Evolutionary conservation across 768 basidiomycete genomes (phyloP).

Genomic region (Rossbeevera mucosa): DNA sequence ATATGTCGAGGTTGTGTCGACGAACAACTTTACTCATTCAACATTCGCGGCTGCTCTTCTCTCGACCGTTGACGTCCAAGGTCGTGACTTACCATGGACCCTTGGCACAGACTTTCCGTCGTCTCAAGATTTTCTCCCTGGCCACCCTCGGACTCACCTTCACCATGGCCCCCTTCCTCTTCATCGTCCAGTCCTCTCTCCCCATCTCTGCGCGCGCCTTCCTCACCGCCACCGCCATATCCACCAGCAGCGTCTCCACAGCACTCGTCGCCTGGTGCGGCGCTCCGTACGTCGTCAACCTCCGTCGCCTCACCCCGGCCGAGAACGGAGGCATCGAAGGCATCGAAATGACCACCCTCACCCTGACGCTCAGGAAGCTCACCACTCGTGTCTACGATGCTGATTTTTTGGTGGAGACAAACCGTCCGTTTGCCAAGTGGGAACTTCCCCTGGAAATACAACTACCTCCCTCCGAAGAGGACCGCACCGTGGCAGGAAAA

Average conservation of each 20-base stretch:
- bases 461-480: conserved; percentile 36
- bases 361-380: conserved; percentile 53
- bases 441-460: conserved; percentile 53
- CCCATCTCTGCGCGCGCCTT: conserved; percentile 64
- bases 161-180: conserved; percentile 73
- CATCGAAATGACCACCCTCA: conserved; percentile 67
- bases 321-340: conserved; percentile 44
- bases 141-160: conserved; percentile 67
- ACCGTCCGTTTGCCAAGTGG: conserved; percentile 76
- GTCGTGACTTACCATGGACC: conserved; percentile 61
- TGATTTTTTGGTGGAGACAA: conserved; percentile 61
- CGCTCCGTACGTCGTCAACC: conserved; percentile 64
- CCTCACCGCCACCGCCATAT: conserved; percentile 65
- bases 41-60: no score
- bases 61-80: neutral
- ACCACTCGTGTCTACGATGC: conserved; percentile 74
- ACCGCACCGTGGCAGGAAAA: conserved; percentile 28
- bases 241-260: conserved; percentile 71
- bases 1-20: no score
- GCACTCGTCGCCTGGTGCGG: conserved; percentile 68
- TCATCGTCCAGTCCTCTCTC: conserved; percentile 73
- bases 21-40: conserved; percentile 3
- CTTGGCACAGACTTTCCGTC: conserved; percentile 60
- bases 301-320: conserved; percentile 48
- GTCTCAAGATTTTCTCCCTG: conserved; percentile 79